phyloP scores from a whole-genome alignment of 495 filamentous ascomycete genomes.

The Trichoderma orchidacearum region DNA sequence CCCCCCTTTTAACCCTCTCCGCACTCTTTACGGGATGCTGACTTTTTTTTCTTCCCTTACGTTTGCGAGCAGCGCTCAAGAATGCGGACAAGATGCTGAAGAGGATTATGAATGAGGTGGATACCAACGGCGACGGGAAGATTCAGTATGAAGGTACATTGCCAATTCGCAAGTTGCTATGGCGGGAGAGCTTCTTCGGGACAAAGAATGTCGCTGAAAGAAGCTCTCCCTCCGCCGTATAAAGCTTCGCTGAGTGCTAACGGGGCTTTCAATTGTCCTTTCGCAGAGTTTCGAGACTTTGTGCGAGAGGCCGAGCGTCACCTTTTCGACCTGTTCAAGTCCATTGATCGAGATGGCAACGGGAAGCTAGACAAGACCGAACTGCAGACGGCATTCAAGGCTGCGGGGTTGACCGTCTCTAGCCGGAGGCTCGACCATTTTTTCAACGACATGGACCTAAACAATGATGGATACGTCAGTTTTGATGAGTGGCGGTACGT shows the following conservation, averaged over 20 bases:
- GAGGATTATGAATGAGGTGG: conserved; percentile 65
- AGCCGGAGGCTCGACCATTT: conserved; percentile 67
- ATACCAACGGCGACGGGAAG: conserved; percentile 72
- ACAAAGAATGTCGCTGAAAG: too few relatives aligned
- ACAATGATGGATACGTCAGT: conserved; percentile 75
- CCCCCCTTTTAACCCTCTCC: not conserved
- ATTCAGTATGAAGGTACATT: conserved; percentile 76
- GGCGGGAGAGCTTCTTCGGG: too few relatives aligned
- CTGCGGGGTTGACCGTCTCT: conserved; percentile 67
- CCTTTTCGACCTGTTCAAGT: conserved; percentile 66
- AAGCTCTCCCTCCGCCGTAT: not conserved
- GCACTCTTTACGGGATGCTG: not conserved
- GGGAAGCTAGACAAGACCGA: conserved; percentile 82
- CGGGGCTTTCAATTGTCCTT: not conserved
- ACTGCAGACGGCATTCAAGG: conserved; percentile 61
- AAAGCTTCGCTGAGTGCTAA: not conserved
- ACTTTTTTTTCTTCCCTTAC: not conserved
- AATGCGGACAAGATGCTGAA: conserved; percentile 80
- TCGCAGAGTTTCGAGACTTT: conserved; percentile 76
- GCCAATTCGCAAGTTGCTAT: not conserved
- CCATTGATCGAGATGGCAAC: conserved; percentile 75
- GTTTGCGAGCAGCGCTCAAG: conserved; percentile 58
- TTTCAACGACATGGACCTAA: conserved; percentile 78
- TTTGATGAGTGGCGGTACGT: conserved; percentile 95
- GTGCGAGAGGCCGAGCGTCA: conserved; percentile 76